phyloP scores from a whole-genome alignment of 139 green algal species.

The Micractinium conductrix region DNA sequence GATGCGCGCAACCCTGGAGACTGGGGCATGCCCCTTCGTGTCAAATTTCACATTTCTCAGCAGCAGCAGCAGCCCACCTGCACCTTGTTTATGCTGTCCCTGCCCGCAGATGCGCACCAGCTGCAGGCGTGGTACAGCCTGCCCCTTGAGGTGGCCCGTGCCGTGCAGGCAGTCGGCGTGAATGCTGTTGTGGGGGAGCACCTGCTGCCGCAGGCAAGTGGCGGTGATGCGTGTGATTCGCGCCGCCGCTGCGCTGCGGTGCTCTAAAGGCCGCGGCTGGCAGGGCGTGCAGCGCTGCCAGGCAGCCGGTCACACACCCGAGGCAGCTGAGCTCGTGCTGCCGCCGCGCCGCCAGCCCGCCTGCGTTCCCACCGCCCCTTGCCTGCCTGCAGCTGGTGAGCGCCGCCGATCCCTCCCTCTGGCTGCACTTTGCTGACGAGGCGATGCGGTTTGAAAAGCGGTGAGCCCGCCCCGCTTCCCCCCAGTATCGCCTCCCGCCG shows the following conservation, averaged over 20 bases:
- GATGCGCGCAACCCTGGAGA: not conserved
- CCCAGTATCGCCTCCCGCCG: too few species aligned
- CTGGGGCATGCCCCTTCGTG: too few species aligned
- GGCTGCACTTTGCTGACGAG: constrained; percentile 57
- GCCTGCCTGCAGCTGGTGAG: constrained; percentile 22
- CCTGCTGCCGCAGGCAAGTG: constrained; percentile 52
- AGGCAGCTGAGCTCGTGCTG: too few species aligned
- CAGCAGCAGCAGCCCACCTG: too few species aligned
- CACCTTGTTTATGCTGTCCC: not conserved
- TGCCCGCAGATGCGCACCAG: constrained; percentile 21
- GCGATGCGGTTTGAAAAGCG: constrained; percentile 50
- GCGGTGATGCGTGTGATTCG: too few species aligned
- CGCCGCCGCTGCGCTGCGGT: too few species aligned
- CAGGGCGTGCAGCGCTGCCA: too few species aligned
- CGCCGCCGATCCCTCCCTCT: constrained; percentile 33
- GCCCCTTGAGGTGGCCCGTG: constrained; percentile 55
- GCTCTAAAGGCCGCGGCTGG: too few species aligned
- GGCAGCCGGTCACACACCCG: too few species aligned
- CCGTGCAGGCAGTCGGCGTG: constrained; percentile 40
- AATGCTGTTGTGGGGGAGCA: constrained; percentile 45
- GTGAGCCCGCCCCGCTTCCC: too few species aligned
- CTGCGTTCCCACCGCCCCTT: not conserved
- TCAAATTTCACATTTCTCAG: too few species aligned
- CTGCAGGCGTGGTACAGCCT: constrained; percentile 40
- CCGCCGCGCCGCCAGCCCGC: too few species aligned